These are phyloP conservation scores for Nidularia pulvinata DNA, from an alignment of 768 basidiomycete genomes.

Conservation along the genomic window DNA sequence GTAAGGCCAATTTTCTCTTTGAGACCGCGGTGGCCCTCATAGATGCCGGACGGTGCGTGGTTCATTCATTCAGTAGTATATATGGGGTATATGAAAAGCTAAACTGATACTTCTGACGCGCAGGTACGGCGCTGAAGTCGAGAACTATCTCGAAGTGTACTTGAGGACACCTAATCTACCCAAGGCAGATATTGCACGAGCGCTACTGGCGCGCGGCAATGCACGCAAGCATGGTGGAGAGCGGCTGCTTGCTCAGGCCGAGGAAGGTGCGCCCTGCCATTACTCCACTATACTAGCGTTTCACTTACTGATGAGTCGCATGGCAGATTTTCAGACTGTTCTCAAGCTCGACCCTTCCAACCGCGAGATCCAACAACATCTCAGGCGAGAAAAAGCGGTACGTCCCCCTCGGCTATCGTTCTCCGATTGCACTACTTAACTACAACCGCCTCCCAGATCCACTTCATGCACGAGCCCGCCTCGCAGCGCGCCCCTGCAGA, in stretches of 20 bases:
- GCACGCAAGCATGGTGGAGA: conserved; percentile 59
- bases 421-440: neutral
- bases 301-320: neutral
- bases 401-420: conserved; percentile 9
- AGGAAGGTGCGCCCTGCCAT: conserved; percentile 44
- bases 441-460: conserved; percentile 37
- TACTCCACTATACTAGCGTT: neutral
- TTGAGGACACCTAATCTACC: conserved; percentile 58
- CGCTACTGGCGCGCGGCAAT: conserved; percentile 57
- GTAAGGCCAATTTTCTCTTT: conserved; percentile 50
- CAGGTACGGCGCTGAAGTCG: conserved; percentile 66
- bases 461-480: conserved; percentile 52
- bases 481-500: conserved; percentile 63
- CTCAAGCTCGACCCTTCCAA: conserved; percentile 62
- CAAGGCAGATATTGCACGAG: conserved; percentile 47
- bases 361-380: conserved; percentile 46
- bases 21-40: conserved; percentile 49
- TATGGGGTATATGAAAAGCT: conserved; percentile 1
- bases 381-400: conserved; percentile 49
- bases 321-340: conserved; percentile 59
- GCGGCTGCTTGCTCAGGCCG: conserved; percentile 51
- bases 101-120: neutral
- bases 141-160: conserved; percentile 67
- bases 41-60: conserved; percentile 45
- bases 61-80: neutral